Base-by-base conservation (phyloP, 202 grass and related monocot genomes). In the Musa balbisiana region DNA sequence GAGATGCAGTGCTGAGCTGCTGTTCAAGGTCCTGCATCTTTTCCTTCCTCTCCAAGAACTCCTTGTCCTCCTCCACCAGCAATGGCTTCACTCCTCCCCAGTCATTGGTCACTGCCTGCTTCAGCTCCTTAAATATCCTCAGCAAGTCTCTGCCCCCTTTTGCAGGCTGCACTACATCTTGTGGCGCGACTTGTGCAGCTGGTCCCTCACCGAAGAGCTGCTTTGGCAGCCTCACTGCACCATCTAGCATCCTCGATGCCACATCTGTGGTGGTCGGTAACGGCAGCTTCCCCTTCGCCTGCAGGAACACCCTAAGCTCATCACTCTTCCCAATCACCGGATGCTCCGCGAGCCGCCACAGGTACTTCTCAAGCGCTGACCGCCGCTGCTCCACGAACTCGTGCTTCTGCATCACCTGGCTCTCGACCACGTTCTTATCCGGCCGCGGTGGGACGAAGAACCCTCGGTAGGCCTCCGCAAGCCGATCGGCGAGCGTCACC, bases 161-260 rank as follows among this genome's bases (percentile, higher is more conserved):
- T 65, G 95, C 95, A 3, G 91, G 91, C 72, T 99, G 95, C 82
- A 99, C 95, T 2, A 92, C 95, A 19, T 94, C 95, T 81, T 98
- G 88, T 0, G 88, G 95, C 16, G 88, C 82, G 2, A 84, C 56
- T 21, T 78, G 43, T 3, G 69, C 73, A 12, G 84, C 75, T 0
- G 81, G 10, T 2, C 90, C 95, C 53, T 85, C 89, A 49, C 91
- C 91, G 3, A 87, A 69, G 4, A 92, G 88, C 87, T 99, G 95
- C 33, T 83, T 80, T 1, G 95, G 95, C 64, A 99, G 80, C 33
- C 83, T 80, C 11, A 84, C 91, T 0, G 91, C 91, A 17, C 95
- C 95, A 19, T 98, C 95, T 0, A 99, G 83, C 91, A 99, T 88
- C 60, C 89, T 83, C 15, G 95, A 94, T 2, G 95, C 95, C 3